Base-by-base conservation (phyloP, 2,329 filamentous ascomycete genomes). In the Aphanoascus verrucosus region DNA sequence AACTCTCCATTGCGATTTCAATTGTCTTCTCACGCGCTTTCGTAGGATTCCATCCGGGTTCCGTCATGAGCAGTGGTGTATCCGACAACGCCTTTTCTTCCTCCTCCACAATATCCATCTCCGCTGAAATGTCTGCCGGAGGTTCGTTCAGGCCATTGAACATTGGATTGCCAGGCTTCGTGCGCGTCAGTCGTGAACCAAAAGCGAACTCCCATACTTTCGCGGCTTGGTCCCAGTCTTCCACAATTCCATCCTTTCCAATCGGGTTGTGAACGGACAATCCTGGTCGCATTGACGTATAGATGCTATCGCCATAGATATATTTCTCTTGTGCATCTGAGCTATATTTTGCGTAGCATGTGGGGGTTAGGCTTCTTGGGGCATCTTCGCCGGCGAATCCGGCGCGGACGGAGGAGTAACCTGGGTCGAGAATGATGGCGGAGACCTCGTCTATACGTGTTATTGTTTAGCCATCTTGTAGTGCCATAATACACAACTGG, bases 321-420 rank as follows among this genome's bases (percentile, higher is more conserved):
- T 77, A 70, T 58, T 77, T 75, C 54, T 82, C 75, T 48, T 78
- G 75, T 20, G 72, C 73, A 43, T 76, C 70, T 54, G 69, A 71
- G 53, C 73, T 73, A 58, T 73, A 71, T 69, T 77, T 75, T 57
- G 86, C 90, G 72, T 98, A 98, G 73, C 86, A 88, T 43, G 89
- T 93, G 28, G 91, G 90, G 55, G 94, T 79, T 54, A 97, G 83
- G 31, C 88, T 89, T 75, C 97, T 97, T 62, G 93, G 93, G 0
- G 89, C 85, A 72, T 98, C 93, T 79, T 98, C 94, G 66, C 94
- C 93, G 11, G 94, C 94, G 66, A 97, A 98, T 55, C 93, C 93
- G 56, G 90, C 93, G 71, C 94, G 89, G 40, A 87, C 90, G 61
- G 83, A 85, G 65, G 86, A 88, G 74, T 89, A 96, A 57, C 94